Percentiles rank a stretch among this genome's conserved stretches.
Conservation (phyloP, 1,284 basidiomycete genomes). For the Neotropicomus parvogracilis region DNA sequence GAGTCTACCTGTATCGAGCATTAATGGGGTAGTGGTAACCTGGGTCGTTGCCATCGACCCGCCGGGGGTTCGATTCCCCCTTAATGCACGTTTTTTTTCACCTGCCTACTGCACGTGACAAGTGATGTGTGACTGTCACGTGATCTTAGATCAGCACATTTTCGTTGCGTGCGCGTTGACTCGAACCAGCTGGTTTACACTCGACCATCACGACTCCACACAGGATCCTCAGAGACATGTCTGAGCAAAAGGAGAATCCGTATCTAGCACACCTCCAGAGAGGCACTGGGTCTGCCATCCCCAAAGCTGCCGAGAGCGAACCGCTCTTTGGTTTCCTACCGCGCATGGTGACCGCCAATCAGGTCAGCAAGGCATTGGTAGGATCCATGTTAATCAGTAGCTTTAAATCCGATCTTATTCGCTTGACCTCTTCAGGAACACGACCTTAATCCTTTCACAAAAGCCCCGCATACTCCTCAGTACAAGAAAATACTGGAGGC, state of each 20-base stretch:
- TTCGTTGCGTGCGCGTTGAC: conserved; percentile 1
- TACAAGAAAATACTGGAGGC: conserved; percentile 87
- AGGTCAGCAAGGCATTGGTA: conserved; percentile 75
- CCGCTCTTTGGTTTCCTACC: conserved; percentile 80
- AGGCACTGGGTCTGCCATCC: conserved; percentile 17
- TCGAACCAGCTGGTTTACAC: background rate
- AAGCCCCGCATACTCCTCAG: conserved; percentile 66
- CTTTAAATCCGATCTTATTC: background rate
- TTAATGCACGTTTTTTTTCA: conserved; percentile 11
- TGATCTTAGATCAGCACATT: conserved; percentile 20
- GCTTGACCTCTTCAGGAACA: conserved; percentile 57
- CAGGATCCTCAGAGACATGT: conserved; percentile 10
- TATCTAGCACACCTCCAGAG: conserved; percentile 53
- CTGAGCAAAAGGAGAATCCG: conserved; percentile 43
- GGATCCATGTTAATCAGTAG: conserved; percentile 22
- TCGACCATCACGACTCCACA: conserved; percentile 6
- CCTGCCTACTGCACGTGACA: too few species aligned
- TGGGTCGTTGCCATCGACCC: conserved; percentile 50
- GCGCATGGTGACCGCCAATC: conserved; percentile 67
- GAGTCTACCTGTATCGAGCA: too few species aligned
- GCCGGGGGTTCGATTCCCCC: conserved; percentile 40
- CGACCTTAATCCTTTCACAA: conserved; percentile 88
- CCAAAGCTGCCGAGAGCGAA: conserved; percentile 36
- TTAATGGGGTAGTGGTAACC: conserved; percentile 39
- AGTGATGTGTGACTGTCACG: conserved; percentile 6